Base-by-base conservation (phyloP, 805 yeast species). In the Candida schatavii region DNA sequence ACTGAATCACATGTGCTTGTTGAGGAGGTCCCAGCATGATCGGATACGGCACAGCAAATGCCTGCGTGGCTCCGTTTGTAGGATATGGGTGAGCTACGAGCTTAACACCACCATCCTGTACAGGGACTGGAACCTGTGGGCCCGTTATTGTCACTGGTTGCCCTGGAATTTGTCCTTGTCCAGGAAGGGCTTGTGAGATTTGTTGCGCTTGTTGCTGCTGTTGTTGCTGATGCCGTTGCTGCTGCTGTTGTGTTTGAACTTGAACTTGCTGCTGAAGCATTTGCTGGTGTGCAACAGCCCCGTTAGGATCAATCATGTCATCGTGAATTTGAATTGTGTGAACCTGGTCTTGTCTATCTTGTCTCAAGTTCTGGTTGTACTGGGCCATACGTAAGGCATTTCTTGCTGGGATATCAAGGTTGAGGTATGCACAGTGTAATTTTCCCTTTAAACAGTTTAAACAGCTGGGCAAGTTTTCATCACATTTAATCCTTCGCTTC, bases 331-430 rank as follows among this genome's bases (percentile, higher is more conserved):
- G 39, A 15, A 23, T 23, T 7, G 27, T 23, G 27, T 23, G 27
- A 17, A 34, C 42, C 50, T 15, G 47, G 46, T 23, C 27, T 20
- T 47, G 35, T 34, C 54, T 49, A 29, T 61, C 66, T 37, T 54
- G 56, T 32, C 66, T 43, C 15, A 61, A 38, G 38, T 54, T 58
- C 37, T 72, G 73, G 50, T 72, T 65, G 46, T 64, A 63, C 48
- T 76, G 81, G 1, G 81, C 81, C 64, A 66, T 64, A 39, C 72
- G 56, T 29, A 76, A 53, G 19, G 79, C 78, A 38, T 68, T 71
- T 43, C 78, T 55, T 1, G 80, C 79, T 17, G 68, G 68, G 3
- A 70, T 68, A 46, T 77, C 78, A 28, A 79, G 52, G 44, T 66
- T 70, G 32, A 70, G 54, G 49, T 70, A 70, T 4, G 74, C 75